Base-by-base conservation (phyloP, 805 yeast genomes). In the Groenewaldozyma tartarivorans region DNA sequence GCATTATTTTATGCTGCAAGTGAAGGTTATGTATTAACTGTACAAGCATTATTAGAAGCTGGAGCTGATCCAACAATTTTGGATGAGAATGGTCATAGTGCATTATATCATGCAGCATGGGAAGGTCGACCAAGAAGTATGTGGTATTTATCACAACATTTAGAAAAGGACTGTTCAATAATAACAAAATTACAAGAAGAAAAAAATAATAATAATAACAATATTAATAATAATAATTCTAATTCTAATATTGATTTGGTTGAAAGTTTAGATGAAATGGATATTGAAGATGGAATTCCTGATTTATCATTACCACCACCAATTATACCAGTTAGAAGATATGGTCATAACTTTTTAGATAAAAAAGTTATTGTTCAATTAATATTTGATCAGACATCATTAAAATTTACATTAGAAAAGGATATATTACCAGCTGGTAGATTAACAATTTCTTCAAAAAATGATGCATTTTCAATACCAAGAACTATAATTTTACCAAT, bases 261-360 rank as follows among this genome's bases (percentile, higher is more conserved):
- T 11, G 51, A 41, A 16, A 33, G 33, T 16, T n/a, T n/a, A 5
- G 40, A 38, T 31, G 7, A 13, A 11, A 31, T 38, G 35, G 40
- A 42, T 15, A 64, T 75, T 5, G 29, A 24, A 24, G 94, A 86
- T 49, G 71, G 77, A 15, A 90, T 92, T 40, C 97, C 98, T 0
- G 95, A 86, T 52, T 71, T 92, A 37, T 76, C 87, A 18, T 68
- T 92, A 43, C 98, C 98, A 0, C 98, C 98, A 1, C 98, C 98
- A 3, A 85, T 92, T 40, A 77, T 92, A 38, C 98, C 98, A 0
- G 65, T 92, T 40, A 72, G 96, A 53, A 75, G 94, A 52, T 92
- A 92, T 57, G 98, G 98, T 13, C 98, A 92, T 61, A 92, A 86
- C 58, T 92, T 87, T 65, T 64, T 92, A 54, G 97, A 92, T 56